These are phyloP conservation scores for Linnemannia elongata DNA, from an alignment of 192 early-diverging fungal genomes.

Conservation along the genomic window DNA sequence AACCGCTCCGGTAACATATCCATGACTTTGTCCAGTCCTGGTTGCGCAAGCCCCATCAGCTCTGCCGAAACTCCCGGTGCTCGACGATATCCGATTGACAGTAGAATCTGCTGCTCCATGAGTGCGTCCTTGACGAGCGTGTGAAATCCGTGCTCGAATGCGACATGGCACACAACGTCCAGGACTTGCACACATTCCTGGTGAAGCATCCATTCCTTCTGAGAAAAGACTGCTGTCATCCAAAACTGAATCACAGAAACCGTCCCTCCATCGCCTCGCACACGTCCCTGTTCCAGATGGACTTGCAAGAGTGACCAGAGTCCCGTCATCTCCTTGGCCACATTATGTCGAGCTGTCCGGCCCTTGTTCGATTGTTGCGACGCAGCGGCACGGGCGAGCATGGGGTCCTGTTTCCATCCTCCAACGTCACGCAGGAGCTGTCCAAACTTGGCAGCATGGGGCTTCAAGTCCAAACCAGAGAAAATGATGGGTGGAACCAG, in stretches of 20 bases:
- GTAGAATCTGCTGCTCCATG: constrained; percentile 47
- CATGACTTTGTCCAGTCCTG: constrained; percentile 45
- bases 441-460: constrained; percentile 27
- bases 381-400: constrained; percentile 25
- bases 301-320: constrained; percentile 20
- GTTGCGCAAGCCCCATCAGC: constrained; percentile 52
- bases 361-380: background rate
- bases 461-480: constrained; percentile 15
- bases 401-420: constrained; percentile 56
- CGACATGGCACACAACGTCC: constrained; percentile 26
- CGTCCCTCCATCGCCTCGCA: background rate
- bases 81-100: constrained; percentile 44
- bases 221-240: constrained; percentile 42
- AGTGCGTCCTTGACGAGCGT: constrained; percentile 29
- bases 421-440: constrained; percentile 53
- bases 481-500: constrained; percentile 52
- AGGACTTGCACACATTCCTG: constrained; percentile 42
- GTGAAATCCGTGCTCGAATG: constrained; percentile 34
- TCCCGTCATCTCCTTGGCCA: constrained; percentile 10
- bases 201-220: constrained; percentile 55
- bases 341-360: background rate
- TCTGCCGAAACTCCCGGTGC: constrained; percentile 48
- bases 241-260: constrained; percentile 31
- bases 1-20: constrained; percentile 52
- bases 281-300: constrained; percentile 15